Percentiles rank a stretch among this genome's conserved stretches.
Conservation (phyloP, 495 filamentous ascomycete genomes). For the Penicillium dipodomyicola region DNA sequence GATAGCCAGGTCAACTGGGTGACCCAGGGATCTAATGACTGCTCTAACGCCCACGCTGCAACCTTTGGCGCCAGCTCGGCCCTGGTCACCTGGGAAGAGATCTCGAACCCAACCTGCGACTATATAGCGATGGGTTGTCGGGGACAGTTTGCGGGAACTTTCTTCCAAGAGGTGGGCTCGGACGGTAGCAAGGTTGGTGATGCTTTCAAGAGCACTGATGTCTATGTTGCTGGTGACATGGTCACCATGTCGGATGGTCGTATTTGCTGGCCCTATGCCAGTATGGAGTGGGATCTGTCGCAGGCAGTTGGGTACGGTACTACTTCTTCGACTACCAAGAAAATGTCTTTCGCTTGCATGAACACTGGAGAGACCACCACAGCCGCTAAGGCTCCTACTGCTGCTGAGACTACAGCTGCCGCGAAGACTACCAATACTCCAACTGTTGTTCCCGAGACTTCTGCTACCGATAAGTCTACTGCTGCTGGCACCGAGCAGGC, state of each 20-base stretch:
- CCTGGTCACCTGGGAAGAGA: conserved; percentile 54
- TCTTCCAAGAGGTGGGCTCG: conserved; percentile 49
- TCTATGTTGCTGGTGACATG: conserved; percentile 55
- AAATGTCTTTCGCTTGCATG: no score
- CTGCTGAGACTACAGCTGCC: no score
- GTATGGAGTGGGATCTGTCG: conserved; percentile 47
- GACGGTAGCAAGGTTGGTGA: conserved; percentile 43
- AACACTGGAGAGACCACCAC: no score
- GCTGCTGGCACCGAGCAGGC: no score
- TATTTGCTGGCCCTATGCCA: conserved; percentile 57
- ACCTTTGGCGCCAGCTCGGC: conserved; percentile 45
- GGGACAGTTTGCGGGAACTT: conserved; percentile 49
- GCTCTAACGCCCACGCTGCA: conserved; percentile 53
- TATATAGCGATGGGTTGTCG: conserved; percentile 52
- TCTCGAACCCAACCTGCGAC: conserved; percentile 46
- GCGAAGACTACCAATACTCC: no score
- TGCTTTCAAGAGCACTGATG: conserved; percentile 37
- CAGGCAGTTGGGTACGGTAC: conserved; percentile 19
- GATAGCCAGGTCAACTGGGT: conserved; percentile 54
- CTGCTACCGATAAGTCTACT: no score
- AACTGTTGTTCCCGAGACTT: no score
- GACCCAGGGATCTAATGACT: conserved; percentile 45
- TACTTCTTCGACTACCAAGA: no score
- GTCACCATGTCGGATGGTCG: conserved; percentile 43
- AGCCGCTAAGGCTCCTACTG: no score